phyloP scores from a whole-genome alignment of 2,329 filamentous ascomycete species.

The Onygenales sp. region DNA sequence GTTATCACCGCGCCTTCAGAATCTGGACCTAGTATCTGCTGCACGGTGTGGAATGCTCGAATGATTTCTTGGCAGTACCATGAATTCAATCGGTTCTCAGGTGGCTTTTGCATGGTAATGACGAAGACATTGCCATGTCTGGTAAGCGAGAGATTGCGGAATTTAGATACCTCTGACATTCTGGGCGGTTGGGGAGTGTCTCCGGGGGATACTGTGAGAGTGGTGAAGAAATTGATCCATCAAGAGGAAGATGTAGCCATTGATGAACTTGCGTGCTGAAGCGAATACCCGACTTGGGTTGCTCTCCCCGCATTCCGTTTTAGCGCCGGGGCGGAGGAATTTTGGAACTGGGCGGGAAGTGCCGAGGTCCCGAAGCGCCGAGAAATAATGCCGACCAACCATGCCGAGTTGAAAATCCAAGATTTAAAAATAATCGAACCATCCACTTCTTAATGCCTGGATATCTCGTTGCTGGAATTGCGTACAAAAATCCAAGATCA shows the following conservation, averaged over 20 bases:
- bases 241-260: too few species aligned
- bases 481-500: background rate
- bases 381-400: background rate
- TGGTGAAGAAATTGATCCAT: background rate
- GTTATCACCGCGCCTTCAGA: slow-evolving; percentile 46
- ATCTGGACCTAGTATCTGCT: slow-evolving; percentile 37
- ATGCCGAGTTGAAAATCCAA: too few species aligned
- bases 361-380: background rate
- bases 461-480: too few species aligned
- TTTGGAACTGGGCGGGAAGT: background rate
- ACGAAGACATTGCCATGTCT: slow-evolving; percentile 42
- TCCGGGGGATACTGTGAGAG: too few species aligned
- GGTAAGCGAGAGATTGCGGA: slow-evolving; percentile 37
- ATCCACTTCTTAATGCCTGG: too few species aligned
- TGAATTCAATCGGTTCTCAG: slow-evolving; percentile 45
- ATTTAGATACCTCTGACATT: slow-evolving; percentile 19
- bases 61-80: slow-evolving; percentile 41
- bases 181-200: background rate
- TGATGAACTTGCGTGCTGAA: too few species aligned
- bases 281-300: too few species aligned
- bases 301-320: too few species aligned
- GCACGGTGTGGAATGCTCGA: slow-evolving; percentile 38
- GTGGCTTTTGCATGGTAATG: slow-evolving; percentile 45
- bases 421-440: too few species aligned
- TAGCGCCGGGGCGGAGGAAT: too few species aligned